Base-by-base conservation (phyloP, 2,329 filamentous ascomycete genomes). In the Alternaria conjuncta region DNA sequence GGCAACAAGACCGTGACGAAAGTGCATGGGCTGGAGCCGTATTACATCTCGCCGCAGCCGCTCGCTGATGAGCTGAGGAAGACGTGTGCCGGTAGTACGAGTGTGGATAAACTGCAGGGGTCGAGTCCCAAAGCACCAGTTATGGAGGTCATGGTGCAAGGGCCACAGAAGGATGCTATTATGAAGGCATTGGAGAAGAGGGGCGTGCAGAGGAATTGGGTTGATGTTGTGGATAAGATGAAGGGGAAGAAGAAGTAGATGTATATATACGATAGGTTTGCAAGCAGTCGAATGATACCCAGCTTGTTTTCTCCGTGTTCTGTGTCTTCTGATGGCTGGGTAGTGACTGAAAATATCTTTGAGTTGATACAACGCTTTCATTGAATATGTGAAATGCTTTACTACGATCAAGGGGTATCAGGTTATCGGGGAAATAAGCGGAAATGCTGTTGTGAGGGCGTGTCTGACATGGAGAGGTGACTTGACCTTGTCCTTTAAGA, bases 131-230 rank as follows among this genome's bases (percentile, higher is more conserved):
- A 88, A 69, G 86, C 86, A 69, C 87, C 88, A 1, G 81, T 90
- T 3, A 86, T 90, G 85, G 89, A 91, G 75, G 85, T 92, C 20
- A 83, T 90, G 79, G 84, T 91, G 4, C 89, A 92, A 71, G 89
- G 89, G 1, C 88, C 89, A 63, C 89, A 91, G 79, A 86, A 85
- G 60, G 86, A 87, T 64, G 86, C 85, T 15, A 82, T 91, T 18
- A 80, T 88, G 50, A 87, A 86, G 69, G 87, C 88, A 26, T 75
- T 92, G 69, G 84, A 84, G 63, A 85, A 83, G 73, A 83, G 88
- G 63, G 89, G 89, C 0, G 81, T 92, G 5, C 83, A 84, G 60
- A 81, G 79, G 61, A 84, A 85, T 64, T 90, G 88, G 87, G 82
- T 91, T 26, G 86, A 89, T 47, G 80, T 90, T n/a, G 78, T 89